phyloP scores from a whole-genome alignment of 495 filamentous ascomycete species.

The Xylaria grammica region DNA sequence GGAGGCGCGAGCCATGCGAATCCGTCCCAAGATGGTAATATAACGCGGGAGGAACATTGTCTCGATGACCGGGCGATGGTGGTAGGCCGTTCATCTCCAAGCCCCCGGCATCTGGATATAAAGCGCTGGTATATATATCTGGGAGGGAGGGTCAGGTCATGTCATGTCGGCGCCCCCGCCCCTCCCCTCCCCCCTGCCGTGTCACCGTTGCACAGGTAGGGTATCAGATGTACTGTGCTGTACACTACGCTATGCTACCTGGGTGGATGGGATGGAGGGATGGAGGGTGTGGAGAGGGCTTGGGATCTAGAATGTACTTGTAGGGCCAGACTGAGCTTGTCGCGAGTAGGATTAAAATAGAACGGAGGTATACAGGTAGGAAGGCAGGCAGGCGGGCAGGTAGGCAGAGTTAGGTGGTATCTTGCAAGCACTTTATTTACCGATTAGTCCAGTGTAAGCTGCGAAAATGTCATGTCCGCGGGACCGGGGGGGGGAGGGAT shows the following conservation, averaged over 20 bases:
- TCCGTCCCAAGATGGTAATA: conserved; percentile 7
- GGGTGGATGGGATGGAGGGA: too few relatives aligned
- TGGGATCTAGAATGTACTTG: too few relatives aligned
- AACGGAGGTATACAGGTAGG: too few relatives aligned
- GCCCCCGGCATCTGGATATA: too few relatives aligned
- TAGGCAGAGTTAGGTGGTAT: too few relatives aligned
- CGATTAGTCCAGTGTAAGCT: too few relatives aligned
- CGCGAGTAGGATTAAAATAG: conserved; percentile 1
- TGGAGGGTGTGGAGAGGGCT: conserved; percentile 1
- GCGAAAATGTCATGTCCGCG: too few relatives aligned
- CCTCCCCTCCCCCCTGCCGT: conserved; percentile 18
- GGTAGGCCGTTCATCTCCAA: too few relatives aligned
- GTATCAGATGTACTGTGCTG: not conserved
- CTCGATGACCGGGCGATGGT: conserved; percentile 3
- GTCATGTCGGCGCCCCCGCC: not conserved
- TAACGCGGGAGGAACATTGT: conserved; percentile 10
- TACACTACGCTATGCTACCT: too few relatives aligned
- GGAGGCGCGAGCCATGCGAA: not conserved
- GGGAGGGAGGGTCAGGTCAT: not conserved
- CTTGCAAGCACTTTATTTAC: too few relatives aligned
- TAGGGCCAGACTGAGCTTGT: not conserved
- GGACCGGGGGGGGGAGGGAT: too few relatives aligned
- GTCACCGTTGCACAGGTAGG: conserved; percentile 12
- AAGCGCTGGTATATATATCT: not conserved
- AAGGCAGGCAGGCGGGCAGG: too few relatives aligned